These are phyloP conservation scores for Claviceps africana DNA, from an alignment of 2,329 filamentous ascomycete species.

Conservation along the genomic window DNA sequence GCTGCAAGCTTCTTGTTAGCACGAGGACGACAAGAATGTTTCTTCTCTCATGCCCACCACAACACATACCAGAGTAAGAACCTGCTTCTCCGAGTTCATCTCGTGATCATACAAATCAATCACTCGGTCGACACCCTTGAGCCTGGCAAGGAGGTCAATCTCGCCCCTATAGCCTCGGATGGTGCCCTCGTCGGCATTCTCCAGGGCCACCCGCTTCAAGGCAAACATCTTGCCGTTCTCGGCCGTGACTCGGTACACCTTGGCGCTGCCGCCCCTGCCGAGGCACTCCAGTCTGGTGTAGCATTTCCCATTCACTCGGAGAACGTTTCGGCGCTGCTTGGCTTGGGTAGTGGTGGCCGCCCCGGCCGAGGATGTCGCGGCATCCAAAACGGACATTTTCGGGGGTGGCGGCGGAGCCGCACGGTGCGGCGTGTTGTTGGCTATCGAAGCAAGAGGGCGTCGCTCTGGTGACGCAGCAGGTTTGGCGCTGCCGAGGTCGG, in stretches of 20 bases:
- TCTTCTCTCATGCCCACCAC: neutral
- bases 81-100: conserved; percentile 81
- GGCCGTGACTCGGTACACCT: conserved; percentile 91
- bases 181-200: conserved; percentile 73
- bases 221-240: conserved; percentile 95
- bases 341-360: conserved; percentile 60
- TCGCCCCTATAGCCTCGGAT: conserved; percentile 86
- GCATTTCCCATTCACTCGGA: conserved; percentile 79
- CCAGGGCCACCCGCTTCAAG: conserved; percentile 80
- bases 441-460: conserved; percentile 39
- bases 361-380: conserved; percentile 71
- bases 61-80: conserved; percentile 62
- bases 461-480: conserved; percentile 38
- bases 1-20: conserved; percentile 28
- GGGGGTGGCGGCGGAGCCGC: conserved; percentile 72
- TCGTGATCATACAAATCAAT: conserved; percentile 87
- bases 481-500: conserved; percentile 24
- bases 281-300: conserved; percentile 86
- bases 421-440: conserved; percentile 59
- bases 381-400: conserved; percentile 93
- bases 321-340: conserved; percentile 64
- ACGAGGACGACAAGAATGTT: neutral
- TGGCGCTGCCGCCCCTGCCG: conserved; percentile 81
- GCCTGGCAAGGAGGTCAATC: conserved; percentile 74
- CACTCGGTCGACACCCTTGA: conserved; percentile 76